Conservation (phyloP, 148 eudicot species). For the Rhododendron molle region DNA sequence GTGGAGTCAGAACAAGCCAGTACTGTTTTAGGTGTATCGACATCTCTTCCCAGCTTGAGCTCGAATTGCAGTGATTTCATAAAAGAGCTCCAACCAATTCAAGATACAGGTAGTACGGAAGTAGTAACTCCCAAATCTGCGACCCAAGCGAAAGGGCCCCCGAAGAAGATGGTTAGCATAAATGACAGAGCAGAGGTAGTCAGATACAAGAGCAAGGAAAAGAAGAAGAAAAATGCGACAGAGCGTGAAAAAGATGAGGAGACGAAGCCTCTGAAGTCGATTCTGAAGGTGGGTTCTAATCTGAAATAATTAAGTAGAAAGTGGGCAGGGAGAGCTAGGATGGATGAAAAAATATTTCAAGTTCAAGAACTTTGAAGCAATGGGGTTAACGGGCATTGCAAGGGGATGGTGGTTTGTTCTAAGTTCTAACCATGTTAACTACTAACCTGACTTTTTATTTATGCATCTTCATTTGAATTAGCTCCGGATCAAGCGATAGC, state of each 20-base stretch:
- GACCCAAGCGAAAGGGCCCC: neutral
- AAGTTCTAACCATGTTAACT: neutral
- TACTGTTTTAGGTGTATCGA: neutral
- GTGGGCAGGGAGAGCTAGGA: neutral
- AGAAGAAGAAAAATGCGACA: neutral
- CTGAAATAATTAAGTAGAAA: neutral
- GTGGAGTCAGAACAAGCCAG: neutral
- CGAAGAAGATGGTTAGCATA: neutral
- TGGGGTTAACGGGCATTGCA: neutral
- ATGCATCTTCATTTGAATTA: neutral
- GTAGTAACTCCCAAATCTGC: neutral
- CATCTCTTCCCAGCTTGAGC: neutral
- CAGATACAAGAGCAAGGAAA: neutral
- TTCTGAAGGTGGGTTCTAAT: slow-evolving; percentile 9
- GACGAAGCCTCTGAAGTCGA: slow-evolving; percentile 8
- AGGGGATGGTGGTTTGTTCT: neutral
- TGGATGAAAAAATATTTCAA: neutral
- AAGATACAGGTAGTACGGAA: neutral
- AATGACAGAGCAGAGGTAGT: neutral
- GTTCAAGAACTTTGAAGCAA: neutral
- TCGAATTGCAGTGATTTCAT: neutral
- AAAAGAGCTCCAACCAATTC: neutral
- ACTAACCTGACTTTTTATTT: neutral
- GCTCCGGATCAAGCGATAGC: neutral
- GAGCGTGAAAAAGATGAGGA: neutral